Evolutionary conservation across 768 basidiomycete species (phyloP).

Genomic region (Leccinum sublutescens): DNA sequence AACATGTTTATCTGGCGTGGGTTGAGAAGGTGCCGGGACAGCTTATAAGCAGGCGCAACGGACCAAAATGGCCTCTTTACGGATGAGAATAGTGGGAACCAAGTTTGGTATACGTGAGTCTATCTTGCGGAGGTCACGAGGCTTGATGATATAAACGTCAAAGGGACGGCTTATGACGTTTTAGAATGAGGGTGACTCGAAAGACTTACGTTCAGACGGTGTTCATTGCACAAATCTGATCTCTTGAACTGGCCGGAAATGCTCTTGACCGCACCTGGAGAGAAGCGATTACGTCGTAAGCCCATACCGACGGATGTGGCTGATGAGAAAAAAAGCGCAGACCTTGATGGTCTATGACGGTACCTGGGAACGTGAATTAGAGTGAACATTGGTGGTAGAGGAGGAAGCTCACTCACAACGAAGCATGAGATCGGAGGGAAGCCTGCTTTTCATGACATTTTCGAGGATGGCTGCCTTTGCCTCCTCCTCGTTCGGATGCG

Average conservation of each 20-base stretch:
- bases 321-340: slow-evolving; percentile 23
- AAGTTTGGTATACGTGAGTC: slow-evolving; percentile 93
- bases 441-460: slow-evolving; percentile 82
- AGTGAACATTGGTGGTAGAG: slow-evolving; percentile 12
- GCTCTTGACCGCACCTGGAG: slow-evolving; percentile 76
- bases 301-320: slow-evolving; percentile 4
- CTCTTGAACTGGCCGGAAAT: slow-evolving; percentile 90
- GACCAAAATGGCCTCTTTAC: slow-evolving; percentile 86
- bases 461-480: slow-evolving; percentile 75
- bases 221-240: slow-evolving; percentile 83
- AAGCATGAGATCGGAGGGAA: slow-evolving; percentile 87
- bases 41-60: slow-evolving; percentile 26
- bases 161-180: slow-evolving; percentile 20
- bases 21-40: slow-evolving; percentile 12
- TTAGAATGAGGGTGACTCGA: slow-evolving; percentile 12
- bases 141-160: slow-evolving; percentile 45
- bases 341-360: slow-evolving; percentile 84
- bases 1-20: slow-evolving; percentile 77
- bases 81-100: slow-evolving; percentile 88
- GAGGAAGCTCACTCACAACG: slow-evolving; percentile 62
- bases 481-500: slow-evolving; percentile 56
- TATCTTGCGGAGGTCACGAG: slow-evolving; percentile 95
- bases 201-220: slow-evolving; percentile 80
- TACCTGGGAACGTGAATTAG: slow-evolving; percentile 53
- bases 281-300: slow-evolving; percentile 29